A percentile compares a stretch with the other conserved stretches of the same genome.
These are phyloP conservation scores for Fusarium subglutinans DNA, from an alignment of 2,329 filamentous ascomycete species.

Conservation along the genomic window DNA sequence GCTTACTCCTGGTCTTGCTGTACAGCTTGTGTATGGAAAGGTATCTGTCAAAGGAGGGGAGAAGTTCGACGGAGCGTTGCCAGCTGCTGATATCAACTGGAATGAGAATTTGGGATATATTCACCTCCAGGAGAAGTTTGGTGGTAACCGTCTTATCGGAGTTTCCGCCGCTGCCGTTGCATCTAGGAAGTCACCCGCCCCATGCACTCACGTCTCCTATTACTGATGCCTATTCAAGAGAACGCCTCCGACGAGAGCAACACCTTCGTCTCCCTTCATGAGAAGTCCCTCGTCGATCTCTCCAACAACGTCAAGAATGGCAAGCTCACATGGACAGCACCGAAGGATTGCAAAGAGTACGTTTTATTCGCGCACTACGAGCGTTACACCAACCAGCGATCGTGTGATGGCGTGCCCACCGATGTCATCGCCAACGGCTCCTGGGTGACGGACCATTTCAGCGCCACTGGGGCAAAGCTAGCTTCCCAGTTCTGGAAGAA, in stretches of 20 bases:
- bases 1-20: not conserved
- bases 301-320: not conserved
- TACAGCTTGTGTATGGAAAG: not conserved
- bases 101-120: not conserved
- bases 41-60: not conserved
- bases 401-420: not conserved
- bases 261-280: fast-evolving
- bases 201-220: too few species aligned
- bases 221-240: not conserved
- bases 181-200: not conserved
- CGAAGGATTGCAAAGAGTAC: not conserved
- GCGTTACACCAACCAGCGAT: not conserved
- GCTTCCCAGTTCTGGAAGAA: not conserved
- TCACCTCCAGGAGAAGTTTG: not conserved
- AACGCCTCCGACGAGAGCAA: fast-evolving
- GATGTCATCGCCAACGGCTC: not conserved
- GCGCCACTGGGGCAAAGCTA: not conserved
- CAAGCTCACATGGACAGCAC: not conserved
- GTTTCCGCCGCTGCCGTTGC: not conserved
- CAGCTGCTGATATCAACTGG: not conserved
- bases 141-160: not conserved
- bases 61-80: not conserved
- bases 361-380: not conserved
- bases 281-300: not conserved
- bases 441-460: not conserved